Evolutionary conservation across 2,329 filamentous ascomycete genomes (phyloP).

Genomic region (Endocalyx cinctus): DNA sequence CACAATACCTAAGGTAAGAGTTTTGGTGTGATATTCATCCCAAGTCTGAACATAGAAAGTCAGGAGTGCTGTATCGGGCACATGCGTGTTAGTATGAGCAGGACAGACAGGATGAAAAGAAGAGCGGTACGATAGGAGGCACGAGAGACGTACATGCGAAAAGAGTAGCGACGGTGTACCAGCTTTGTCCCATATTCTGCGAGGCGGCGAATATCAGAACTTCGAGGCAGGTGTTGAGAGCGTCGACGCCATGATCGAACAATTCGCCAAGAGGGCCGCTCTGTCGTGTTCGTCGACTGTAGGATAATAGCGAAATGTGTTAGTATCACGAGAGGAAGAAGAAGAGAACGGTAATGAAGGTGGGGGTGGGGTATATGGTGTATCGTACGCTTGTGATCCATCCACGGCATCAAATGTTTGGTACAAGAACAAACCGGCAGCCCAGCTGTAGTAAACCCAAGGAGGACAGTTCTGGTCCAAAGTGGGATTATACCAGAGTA

Average conservation of each 20-base stretch:
- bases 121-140: not conserved
- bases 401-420: conserved; percentile 99
- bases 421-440: conserved; percentile 85
- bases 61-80: conserved; percentile 60
- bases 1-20: conserved; percentile 83
- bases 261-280: conserved; percentile 92
- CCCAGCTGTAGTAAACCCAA: conserved; percentile 95
- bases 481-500: conserved; percentile 94
- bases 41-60: conserved; percentile 99
- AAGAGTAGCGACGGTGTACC: conserved; percentile 78
- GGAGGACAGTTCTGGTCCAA: conserved; percentile 88
- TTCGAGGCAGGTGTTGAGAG: conserved; percentile 91
- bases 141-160: conserved; percentile 64
- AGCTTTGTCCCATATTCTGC: conserved; percentile 89
- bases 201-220: conserved; percentile 86
- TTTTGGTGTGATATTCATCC: conserved; percentile 99
- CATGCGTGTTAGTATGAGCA: too few relatives aligned
- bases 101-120: not conserved
- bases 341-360: conserved; percentile 3
- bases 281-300: conserved; percentile 78
- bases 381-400: conserved; percentile 78
- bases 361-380: not conserved
- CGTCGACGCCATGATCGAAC: conserved; percentile 97
- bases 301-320: conserved; percentile 8
- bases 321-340: too few relatives aligned